Percentiles rank a stretch among this genome's conserved stretches.
Evolutionary conservation across 352 stramenopile genomes (phyloP).

Genomic region (Peronospora tabacina): DNA sequence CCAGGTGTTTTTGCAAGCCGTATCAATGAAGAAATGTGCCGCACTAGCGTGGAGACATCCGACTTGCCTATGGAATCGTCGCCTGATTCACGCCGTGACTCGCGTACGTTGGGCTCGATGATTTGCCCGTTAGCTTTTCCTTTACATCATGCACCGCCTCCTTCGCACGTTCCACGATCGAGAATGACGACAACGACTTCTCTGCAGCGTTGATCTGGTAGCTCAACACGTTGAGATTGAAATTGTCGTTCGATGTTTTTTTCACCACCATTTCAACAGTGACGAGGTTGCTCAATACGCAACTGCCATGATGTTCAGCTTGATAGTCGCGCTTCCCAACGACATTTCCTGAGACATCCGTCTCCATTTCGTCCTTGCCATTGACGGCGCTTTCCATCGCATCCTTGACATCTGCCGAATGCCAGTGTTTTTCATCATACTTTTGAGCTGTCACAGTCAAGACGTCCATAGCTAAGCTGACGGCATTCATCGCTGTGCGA

Average conservation of each 20-base stretch:
- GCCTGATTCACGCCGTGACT: background rate
- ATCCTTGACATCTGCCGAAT: slow-evolving; percentile 8
- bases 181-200: slow-evolving; percentile 5
- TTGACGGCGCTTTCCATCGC: slow-evolving; percentile 9
- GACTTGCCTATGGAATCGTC: background rate
- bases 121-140: slow-evolving; percentile 12
- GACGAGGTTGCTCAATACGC: slow-evolving; percentile 6
- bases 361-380: slow-evolving; percentile 1
- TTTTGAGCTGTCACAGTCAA: slow-evolving; percentile 11
- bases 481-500: slow-evolving; percentile 15
- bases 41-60: background rate
- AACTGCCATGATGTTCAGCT: background rate
- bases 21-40: background rate
- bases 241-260: slow-evolving; percentile 11
- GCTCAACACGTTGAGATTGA: slow-evolving; percentile 21
- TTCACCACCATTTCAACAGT: slow-evolving; percentile 20
- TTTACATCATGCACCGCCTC: slow-evolving; percentile 17
- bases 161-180: slow-evolving; percentile 15
- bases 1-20: no score
- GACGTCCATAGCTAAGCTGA: slow-evolving; percentile 10
- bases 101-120: background rate
- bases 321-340: slow-evolving; percentile 3
- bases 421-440: slow-evolving; percentile 19
- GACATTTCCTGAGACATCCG: background rate
- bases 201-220: slow-evolving; percentile 18